Percentiles rank a stretch among this genome's conserved stretches.
These are phyloP conservation scores for Secale cereale DNA, from an alignment of 176 grass and related monocot species.

Conservation along the genomic window DNA sequence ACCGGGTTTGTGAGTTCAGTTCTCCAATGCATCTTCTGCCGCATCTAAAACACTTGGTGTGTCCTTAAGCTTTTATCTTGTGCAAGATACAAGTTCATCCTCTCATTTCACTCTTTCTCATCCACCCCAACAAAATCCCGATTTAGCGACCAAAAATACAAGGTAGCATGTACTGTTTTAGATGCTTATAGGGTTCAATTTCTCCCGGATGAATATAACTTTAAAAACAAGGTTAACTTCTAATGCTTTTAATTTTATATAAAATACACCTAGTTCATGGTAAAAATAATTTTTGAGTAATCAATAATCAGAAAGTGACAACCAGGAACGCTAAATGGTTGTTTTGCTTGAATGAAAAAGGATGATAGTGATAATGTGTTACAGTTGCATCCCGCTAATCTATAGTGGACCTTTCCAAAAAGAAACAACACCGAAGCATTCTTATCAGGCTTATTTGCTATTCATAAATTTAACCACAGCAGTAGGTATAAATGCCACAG, in stretches of 20 bases:
- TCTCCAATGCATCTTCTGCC: neutral
- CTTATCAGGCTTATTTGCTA: neutral
- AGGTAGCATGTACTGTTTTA: neutral
- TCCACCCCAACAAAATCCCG: neutral
- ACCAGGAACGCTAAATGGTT: neutral
- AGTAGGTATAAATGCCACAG: neutral
- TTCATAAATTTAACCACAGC: neutral
- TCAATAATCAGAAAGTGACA: neutral
- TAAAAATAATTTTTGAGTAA: neutral
- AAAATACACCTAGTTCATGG: neutral
- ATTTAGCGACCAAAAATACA: neutral
- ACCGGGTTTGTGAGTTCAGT: neutral
- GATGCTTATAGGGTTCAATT: slow-evolving; percentile 4
- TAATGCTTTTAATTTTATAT: neutral
- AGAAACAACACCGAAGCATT: neutral
- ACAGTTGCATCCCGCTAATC: neutral
- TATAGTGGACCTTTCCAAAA: neutral
- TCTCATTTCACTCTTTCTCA: neutral
- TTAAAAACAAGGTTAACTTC: neutral
- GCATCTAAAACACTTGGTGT: neutral
- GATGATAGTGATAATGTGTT: neutral
- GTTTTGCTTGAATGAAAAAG: neutral
- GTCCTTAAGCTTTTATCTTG: neutral
- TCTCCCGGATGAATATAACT: neutral
- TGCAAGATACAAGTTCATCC: neutral